Evolutionary conservation across 2,329 filamentous ascomycete species (phyloP).

Genomic region (Colletotrichum liriopes): DNA sequence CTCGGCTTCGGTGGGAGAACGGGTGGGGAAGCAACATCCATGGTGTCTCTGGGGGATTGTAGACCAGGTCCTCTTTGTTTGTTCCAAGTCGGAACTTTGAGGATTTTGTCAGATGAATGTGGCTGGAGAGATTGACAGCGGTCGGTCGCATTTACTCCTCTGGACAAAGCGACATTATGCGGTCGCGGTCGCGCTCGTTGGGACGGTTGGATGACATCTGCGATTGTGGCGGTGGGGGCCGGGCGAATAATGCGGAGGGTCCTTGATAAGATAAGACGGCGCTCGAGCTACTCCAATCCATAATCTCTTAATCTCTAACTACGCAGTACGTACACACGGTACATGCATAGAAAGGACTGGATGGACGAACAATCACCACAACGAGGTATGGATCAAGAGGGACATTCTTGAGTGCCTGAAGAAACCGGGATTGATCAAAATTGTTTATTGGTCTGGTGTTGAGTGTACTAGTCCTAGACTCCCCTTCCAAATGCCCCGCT

Average conservation of each 20-base stretch:
- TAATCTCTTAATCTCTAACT: too few species aligned
- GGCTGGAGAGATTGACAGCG: background rate
- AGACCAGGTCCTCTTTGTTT: background rate
- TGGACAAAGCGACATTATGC: slow-evolving; percentile 8
- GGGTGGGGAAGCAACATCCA: slow-evolving; percentile 65
- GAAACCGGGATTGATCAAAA: background rate
- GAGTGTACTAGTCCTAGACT: slow-evolving; percentile 3
- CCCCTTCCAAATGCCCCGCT: slow-evolving; percentile 16
- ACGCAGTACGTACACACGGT: too few species aligned
- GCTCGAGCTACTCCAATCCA: too few species aligned
- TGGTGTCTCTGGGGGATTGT: background rate
- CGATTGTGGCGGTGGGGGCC: background rate
- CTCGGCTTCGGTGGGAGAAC: slow-evolving; percentile 81
- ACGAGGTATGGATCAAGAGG: background rate
- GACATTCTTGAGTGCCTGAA: background rate
- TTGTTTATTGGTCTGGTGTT: background rate
- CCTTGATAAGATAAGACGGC: slow-evolving; percentile 9
- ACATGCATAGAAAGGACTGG: background rate
- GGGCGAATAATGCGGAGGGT: background rate
- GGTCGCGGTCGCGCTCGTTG: background rate
- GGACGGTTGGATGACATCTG: background rate
- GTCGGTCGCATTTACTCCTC: background rate
- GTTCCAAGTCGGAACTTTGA: background rate
- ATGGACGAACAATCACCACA: background rate
- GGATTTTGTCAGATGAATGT: background rate